Evolutionary conservation across 2,329 filamentous ascomycete species (phyloP), one percentile per base, ranked within the genome.

Genomic region (Curvularia sp.): DNA sequence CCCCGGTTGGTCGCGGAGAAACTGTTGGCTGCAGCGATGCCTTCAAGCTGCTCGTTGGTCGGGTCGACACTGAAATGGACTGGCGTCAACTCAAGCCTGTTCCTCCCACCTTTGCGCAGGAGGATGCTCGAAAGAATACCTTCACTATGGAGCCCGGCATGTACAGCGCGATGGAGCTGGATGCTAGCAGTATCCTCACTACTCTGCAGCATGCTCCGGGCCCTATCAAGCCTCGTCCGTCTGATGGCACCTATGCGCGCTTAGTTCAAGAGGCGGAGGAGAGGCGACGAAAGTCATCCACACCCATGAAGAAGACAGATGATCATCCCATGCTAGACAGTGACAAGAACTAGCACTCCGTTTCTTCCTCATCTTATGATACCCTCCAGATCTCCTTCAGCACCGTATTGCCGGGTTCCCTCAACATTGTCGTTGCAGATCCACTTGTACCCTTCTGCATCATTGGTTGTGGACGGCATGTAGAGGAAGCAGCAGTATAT

Each of bases 111-210:
- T 58, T 61, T 38, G 38, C 53, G 12, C 59, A 56, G 10, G 55
- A 59, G 19, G 58, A 64, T 21, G 47, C 42, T 13, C 64, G 65
- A 18, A 61, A 60, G 18, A 71, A 72, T 47, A 67, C 68, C 0
- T 61, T 75, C 23, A 69, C 68, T 3, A 68, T 68, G 55, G 61
- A 69, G 27, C 67, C 68, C 18, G 65, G 69, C n/a, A 69, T 64
- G 49, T 77, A 75, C 50, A 77, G 74, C 47, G 74, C 73, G 3
- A 68, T 77, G 58, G 74, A 77, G 57, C 65, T 77, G 9, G 74
- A 77, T 38, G 73, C 73, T 12, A 74, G 74, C 30, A 70, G 73
- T 41, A 73, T 77, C 39, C 74, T 77, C 27, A 73, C 74, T 21
- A 76, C 74, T 4, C 63, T 77, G 23, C 71, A 73, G 50, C 72